Conservation (phyloP, 306 rosid genomes). For the peach (Prunus persica) region DNA sequence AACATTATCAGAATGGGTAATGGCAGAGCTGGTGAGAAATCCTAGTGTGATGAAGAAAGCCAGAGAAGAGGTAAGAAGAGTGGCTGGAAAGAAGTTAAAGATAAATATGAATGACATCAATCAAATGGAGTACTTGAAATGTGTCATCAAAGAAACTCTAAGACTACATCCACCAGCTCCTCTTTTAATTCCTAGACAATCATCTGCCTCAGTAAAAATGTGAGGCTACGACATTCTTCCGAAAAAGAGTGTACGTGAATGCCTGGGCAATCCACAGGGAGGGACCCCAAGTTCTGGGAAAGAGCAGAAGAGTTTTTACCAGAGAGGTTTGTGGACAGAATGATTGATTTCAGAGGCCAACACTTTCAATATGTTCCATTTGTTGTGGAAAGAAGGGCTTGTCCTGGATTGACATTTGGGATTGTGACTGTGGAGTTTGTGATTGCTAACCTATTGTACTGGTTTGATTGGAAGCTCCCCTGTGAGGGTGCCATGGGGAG, state of each 20-base stretch:
- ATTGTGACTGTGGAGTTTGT: too few species aligned
- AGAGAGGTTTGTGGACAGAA: not conserved
- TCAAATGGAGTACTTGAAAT: slow-evolving; percentile 38
- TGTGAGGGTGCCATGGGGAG: too few species aligned
- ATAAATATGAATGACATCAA: slow-evolving; percentile 25
- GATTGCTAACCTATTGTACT: too few species aligned
- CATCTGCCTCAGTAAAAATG: slow-evolving; percentile 19
- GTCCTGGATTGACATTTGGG: too few species aligned
- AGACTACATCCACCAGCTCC: slow-evolving; percentile 40
- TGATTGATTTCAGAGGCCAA: not conserved
- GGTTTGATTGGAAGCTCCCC: too few species aligned
- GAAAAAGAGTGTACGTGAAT: slow-evolving; percentile 23
- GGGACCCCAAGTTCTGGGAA: not conserved
- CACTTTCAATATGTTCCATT: not conserved
- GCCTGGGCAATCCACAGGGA: slow-evolving; percentile 19
- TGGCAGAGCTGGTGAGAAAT: slow-evolving; percentile 24
- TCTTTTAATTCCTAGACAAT: slow-evolving; percentile 23
- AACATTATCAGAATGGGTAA: slow-evolving; percentile 19
- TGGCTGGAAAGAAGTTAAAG: slow-evolving; percentile 24
- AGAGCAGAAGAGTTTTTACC: not conserved
- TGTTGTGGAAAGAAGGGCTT: not conserved
- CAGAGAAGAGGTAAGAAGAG: slow-evolving; percentile 24
- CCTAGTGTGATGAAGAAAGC: slow-evolving; percentile 25
- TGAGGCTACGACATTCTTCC: slow-evolving; percentile 14
- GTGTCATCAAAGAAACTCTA: slow-evolving; percentile 29